Conservation (phyloP, 2,329 filamentous ascomycete species). For the Penicillium sp. region DNA sequence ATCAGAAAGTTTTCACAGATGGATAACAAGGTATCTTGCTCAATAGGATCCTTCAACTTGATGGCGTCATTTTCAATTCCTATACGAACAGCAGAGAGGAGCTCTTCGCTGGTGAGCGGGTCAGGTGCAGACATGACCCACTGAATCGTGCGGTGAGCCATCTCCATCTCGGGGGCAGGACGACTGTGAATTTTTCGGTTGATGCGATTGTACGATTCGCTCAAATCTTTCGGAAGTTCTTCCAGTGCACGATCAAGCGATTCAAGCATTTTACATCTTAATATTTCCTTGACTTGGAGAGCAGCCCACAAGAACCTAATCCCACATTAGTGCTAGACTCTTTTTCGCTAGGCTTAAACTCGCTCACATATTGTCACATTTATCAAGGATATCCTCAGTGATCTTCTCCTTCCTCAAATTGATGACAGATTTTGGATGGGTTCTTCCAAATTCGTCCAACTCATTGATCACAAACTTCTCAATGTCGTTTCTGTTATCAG, state of each 20-base stretch:
- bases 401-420: no score
- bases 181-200: not conserved
- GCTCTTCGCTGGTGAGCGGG: not conserved
- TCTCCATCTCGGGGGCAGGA: not conserved
- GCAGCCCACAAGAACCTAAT: slow-evolving; percentile 17
- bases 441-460: no score
- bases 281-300: slow-evolving; percentile 15
- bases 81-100: not conserved
- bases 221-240: slow-evolving; percentile 9
- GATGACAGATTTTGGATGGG: no score
- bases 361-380: no score
- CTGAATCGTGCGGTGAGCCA: not conserved
- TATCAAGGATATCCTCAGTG: no score
- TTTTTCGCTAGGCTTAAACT: no score
- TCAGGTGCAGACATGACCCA: not conserved
- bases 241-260: slow-evolving; percentile 5
- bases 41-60: not conserved
- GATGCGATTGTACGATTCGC: slow-evolving; percentile 12
- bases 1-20: not conserved
- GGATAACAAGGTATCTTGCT: not conserved
- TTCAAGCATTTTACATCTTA: slow-evolving; percentile 1
- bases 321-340: no score
- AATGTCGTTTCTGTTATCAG: no score
- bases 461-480: no score
- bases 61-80: not conserved